Percentiles rank a stretch among this genome's conserved stretches.
Conservation (phyloP, 306 rosid genomes). For the Cucumis hystrix region DNA sequence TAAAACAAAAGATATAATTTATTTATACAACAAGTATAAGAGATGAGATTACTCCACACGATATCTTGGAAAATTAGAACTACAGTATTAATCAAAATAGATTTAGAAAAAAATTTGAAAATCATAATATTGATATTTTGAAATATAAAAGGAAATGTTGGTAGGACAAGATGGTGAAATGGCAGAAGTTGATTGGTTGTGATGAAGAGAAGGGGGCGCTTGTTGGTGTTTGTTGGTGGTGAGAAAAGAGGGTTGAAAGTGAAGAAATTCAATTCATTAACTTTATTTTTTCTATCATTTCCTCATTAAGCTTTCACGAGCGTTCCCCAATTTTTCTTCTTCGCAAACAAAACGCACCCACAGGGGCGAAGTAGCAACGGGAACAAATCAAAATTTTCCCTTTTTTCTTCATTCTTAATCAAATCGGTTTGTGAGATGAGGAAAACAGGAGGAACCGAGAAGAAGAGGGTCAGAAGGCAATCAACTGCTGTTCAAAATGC, state of each 20-base stretch:
- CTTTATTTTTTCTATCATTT: background rate
- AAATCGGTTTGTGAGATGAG: constrained; percentile 32
- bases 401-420: background rate
- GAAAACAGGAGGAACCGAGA: constrained; percentile 84
- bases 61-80: too few species aligned
- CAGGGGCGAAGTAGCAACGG: constrained; percentile 1
- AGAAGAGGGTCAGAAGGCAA: constrained; percentile 84
- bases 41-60: background rate
- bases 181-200: constrained; percentile 2
- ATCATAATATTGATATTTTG: background rate
- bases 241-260: constrained; percentile 1
- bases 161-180: background rate
- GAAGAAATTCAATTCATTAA: background rate
- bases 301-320: background rate
- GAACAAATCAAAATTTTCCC: background rate
- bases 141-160: background rate
- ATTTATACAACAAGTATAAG: too few species aligned
- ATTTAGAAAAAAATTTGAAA: background rate
- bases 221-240: background rate
- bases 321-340: constrained; percentile 1
- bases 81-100: too few species aligned
- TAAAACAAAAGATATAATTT: too few species aligned
- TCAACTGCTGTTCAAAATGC: constrained; percentile 51
- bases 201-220: background rate
- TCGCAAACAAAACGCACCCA: background rate